A percentile compares a stretch with the other conserved stretches of the same genome.
Evolutionary conservation across 257 asterid species (phyloP).

Genomic region (Lycium barbarum): DNA sequence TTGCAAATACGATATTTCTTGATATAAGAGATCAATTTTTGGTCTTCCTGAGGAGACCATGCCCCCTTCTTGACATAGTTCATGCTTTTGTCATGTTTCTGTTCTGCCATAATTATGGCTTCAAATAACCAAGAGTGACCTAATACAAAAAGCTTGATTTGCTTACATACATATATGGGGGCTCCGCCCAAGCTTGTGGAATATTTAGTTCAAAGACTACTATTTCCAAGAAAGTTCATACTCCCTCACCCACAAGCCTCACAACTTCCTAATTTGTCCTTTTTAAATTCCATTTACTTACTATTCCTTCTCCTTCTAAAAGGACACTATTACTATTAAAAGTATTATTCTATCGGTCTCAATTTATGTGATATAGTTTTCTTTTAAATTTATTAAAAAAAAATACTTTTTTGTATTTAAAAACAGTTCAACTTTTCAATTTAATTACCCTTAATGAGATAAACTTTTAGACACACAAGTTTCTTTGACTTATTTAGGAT

Average conservation of each 20-base stretch:
- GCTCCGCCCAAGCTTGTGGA: not conserved
- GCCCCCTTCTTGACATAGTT: constrained; percentile 7
- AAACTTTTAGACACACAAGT: too few species aligned
- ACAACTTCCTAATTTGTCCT: constrained; percentile 16
- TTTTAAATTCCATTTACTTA: not conserved
- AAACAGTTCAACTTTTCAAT: too few species aligned
- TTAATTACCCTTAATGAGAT: too few species aligned
- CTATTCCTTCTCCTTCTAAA: too few species aligned
- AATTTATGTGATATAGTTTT: too few species aligned
- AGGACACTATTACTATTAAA: too few species aligned
- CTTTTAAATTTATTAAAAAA: too few species aligned
- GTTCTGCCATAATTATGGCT: not conserved
- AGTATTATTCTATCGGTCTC: too few species aligned
- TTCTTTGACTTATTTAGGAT: too few species aligned
- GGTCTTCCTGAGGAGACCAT: constrained; percentile 30
- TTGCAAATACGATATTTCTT: constrained; percentile 9
- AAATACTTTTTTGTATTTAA: too few species aligned
- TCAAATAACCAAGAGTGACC: not conserved
- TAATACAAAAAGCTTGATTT: not conserved
- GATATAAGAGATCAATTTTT: not conserved
- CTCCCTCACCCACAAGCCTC: constrained; percentile 4
- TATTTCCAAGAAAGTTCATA: constrained; percentile 1
- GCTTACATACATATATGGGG: not conserved
- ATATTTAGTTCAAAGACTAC: not conserved
- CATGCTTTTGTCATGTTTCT: not conserved